Evolutionary conservation across 2,329 filamentous ascomycete species (phyloP).

Genomic region (Fusarium camptoceras): DNA sequence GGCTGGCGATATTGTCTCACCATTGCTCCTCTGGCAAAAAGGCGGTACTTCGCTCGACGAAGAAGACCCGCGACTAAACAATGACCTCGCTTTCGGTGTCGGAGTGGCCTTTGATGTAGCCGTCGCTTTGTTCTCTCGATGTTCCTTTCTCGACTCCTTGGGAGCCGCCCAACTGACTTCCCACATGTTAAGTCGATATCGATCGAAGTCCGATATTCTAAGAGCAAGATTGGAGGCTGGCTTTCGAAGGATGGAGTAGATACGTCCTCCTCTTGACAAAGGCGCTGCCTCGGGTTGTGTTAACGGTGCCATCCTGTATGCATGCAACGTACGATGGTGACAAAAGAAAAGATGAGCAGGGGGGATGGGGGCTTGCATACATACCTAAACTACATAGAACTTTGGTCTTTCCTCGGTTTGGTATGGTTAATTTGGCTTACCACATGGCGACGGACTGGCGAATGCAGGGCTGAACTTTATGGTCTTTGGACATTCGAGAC

Average conservation of each 20-base stretch:
- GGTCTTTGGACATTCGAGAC: constrained; percentile 14
- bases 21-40: not conserved
- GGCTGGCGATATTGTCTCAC: not conserved
- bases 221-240: constrained; percentile 17
- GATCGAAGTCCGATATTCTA: constrained; percentile 15
- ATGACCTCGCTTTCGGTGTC: constrained; percentile 4
- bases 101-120: not conserved
- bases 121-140: constrained; percentile 28
- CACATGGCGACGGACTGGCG: constrained; percentile 13
- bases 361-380: not conserved
- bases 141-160: constrained; percentile 36
- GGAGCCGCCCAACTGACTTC: constrained; percentile 35
- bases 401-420: not conserved
- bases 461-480: constrained; percentile 38
- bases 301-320: constrained; percentile 13
- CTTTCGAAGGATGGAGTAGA: constrained; percentile 20
- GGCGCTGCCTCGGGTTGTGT: not conserved
- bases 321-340: not conserved
- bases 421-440: not conserved
- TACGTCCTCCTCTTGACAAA: constrained; percentile 6
- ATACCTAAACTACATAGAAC: not conserved
- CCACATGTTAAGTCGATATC: constrained; percentile 35
- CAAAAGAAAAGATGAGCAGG: not conserved
- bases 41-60: constrained; percentile 14
- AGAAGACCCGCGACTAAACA: constrained; percentile 26